These are phyloP conservation scores for Beauveria brongniartii DNA, from an alignment of 2,329 filamentous ascomycete genomes.

Conservation along the genomic window DNA sequence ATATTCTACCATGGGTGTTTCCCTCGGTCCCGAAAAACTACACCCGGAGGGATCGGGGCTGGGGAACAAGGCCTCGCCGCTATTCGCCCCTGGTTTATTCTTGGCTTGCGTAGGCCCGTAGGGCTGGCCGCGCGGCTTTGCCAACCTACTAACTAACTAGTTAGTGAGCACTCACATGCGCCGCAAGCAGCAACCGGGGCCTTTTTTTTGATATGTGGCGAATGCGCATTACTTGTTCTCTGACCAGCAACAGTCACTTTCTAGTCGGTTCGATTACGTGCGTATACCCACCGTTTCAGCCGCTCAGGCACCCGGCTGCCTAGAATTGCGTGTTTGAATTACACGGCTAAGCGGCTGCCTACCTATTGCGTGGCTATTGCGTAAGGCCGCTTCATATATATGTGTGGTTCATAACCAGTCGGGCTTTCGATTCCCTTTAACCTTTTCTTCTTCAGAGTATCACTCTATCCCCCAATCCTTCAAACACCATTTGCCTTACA, in stretches of 20 bases:
- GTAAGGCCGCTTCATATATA: not conserved
- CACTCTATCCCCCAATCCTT: not conserved
- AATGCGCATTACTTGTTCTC: not conserved
- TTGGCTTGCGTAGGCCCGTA: slow-evolving; percentile 8
- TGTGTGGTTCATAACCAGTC: not conserved
- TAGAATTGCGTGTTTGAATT: not conserved
- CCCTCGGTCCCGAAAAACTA: not conserved
- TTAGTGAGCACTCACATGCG: not conserved
- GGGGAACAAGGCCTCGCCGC: not conserved
- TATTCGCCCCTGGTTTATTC: not conserved
- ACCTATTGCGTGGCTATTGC: not conserved
- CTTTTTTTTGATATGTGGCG: not conserved
- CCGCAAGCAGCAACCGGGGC: not conserved
- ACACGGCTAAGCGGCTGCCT: not conserved
- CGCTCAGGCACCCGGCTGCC: not conserved
- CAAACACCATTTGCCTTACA: not conserved
- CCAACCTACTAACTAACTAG: not conserved
- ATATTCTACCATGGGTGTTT: not conserved
- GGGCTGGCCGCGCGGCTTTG: slow-evolving; percentile 8
- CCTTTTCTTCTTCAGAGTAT: not conserved
- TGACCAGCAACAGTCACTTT: not conserved
- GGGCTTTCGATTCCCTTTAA: not conserved
- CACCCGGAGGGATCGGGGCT: not conserved
- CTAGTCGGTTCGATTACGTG: slow-evolving; percentile 2
- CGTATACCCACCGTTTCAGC: not conserved